Base-by-base conservation (phyloP, 1,284 basidiomycete species). In the Pholiota adiposa region DNA sequence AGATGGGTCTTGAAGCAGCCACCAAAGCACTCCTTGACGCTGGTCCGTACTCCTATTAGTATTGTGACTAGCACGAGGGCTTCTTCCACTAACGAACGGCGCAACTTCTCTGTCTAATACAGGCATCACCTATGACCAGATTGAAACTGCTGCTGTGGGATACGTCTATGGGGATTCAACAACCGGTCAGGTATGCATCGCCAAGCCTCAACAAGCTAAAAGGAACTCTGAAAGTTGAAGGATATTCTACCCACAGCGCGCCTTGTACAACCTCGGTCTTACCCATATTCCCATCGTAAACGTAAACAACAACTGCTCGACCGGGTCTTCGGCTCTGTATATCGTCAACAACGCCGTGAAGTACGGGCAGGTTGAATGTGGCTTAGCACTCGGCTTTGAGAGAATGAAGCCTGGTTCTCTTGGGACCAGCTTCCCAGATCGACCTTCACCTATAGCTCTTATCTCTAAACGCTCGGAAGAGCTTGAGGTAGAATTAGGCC, bases 1-100 rank as follows among this genome's bases (percentile, higher is more conserved):
- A 88, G 87, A 91, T 92, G 87, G 88, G 89, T 2, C 77, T 94
- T 59, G 93, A 95, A 73, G 93, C 92, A 5, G 85, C 88, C 1
- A 92, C 91, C 2, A 94, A 95, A 69, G 93, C 92, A 0, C 80
- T 95, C 19, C 83, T 94, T 23, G 93, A 95, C 69, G 92, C 93
- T 65, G 93, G 92, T 82, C 59, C 53, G 74, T 63, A 29, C 25
- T 36, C 11, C 33, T 31, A 21, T 38, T 31, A 21, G 29, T n/a
- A n/a, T n/a, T n/a, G n/a, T n/a, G 48, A 50, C 27, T 16, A 16
- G 31, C n/a, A 3, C 51, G 29, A 21, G n/a, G 29, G 48, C 49
- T 40, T 29, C 38, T 41, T 40, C 27, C 44, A 46, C 44, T 46
- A 31, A 57, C 21, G 16, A 6, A 38, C 25, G 31, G 34, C 27